phyloP scores from a whole-genome alignment of 192 early-diverging fungal genomes.

The Coemansia sp. region DNA sequence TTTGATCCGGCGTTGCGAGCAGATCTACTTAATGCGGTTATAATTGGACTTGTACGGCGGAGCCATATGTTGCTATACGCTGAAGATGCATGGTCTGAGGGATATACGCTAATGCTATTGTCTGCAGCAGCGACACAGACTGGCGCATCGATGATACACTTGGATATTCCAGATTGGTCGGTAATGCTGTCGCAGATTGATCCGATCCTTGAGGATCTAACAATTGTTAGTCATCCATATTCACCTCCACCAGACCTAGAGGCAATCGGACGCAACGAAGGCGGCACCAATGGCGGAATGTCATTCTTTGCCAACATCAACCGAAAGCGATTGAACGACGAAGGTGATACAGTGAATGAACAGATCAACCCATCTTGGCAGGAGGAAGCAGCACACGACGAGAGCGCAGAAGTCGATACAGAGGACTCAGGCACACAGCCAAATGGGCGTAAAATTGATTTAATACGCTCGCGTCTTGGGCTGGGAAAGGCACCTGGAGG shows the following conservation, averaged over 20 bases:
- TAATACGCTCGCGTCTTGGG: slow-evolving; percentile 17
- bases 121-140: slow-evolving; percentile 10
- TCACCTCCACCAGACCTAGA: slow-evolving; percentile 47
- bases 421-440: slow-evolving; percentile 10
- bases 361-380: neutral
- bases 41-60: slow-evolving; percentile 30
- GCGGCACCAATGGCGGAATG: slow-evolving; percentile 23
- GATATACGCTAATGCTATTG: slow-evolving; percentile 39
- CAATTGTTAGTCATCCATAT: slow-evolving; percentile 52
- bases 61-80: slow-evolving; percentile 48
- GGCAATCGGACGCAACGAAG: slow-evolving; percentile 1
- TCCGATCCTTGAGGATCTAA: slow-evolving; percentile 45
- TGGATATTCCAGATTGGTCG: slow-evolving; percentile 50
- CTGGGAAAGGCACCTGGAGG: slow-evolving; percentile 11
- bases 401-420: slow-evolving; percentile 18
- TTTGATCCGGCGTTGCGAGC: slow-evolving; percentile 28
- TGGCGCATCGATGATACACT: slow-evolving; percentile 23
- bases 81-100: slow-evolving; percentile 52
- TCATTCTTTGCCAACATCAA: slow-evolving; percentile 46
- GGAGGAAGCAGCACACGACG: slow-evolving; percentile 1
- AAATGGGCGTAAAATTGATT: slow-evolving; percentile 11
- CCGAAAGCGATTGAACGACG: slow-evolving; percentile 19
- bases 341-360: slow-evolving; percentile 25
- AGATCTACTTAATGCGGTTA: slow-evolving; percentile 35
- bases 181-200: slow-evolving; percentile 47